Evolutionary conservation across 148 eudicot genomes (phyloP).

Genomic region (Talinum fruticosum): DNA sequence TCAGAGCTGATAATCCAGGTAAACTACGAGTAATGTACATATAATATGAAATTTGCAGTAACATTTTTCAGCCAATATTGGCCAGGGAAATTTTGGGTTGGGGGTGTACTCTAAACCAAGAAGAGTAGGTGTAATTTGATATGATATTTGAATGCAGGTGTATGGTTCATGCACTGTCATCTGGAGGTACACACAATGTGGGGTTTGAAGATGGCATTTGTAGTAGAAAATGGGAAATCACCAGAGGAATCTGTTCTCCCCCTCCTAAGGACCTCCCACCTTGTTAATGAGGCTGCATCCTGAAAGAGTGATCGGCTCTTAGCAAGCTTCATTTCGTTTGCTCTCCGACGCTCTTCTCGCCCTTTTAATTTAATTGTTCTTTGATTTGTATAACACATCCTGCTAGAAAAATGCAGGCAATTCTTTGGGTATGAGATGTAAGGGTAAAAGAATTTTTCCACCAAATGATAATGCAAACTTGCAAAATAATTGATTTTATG

Average conservation of each 20-base stretch:
- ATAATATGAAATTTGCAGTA: too few species aligned
- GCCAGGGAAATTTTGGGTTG: too few species aligned
- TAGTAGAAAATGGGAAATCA: conserved; percentile 48
- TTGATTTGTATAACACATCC: neutral
- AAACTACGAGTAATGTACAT: neutral
- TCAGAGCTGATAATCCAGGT: conserved; percentile 69
- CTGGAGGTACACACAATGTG: conserved; percentile 58
- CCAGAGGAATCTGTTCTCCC: conserved; percentile 45
- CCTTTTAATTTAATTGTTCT: neutral
- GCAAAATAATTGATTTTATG: neutral
- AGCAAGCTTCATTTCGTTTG: neutral
- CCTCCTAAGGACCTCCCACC: conserved; percentile 59
- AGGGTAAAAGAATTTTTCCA: neutral
- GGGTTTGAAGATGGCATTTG: conserved; percentile 61
- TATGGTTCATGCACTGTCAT: conserved; percentile 69
- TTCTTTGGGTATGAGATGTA: neutral
- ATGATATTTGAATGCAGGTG: conserved; percentile 31
- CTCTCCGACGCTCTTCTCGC: neutral
- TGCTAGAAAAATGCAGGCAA: conserved; percentile 1
- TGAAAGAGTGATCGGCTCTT: neutral
- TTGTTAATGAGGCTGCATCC: conserved; percentile 30
- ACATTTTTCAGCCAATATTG: too few species aligned
- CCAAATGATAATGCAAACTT: neutral
- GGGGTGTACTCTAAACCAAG: too few species aligned
- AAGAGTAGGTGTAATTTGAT: neutral